Base-by-base conservation (phyloP, 2,329 filamentous ascomycete species). In the Ascochyta koolunga region DNA sequence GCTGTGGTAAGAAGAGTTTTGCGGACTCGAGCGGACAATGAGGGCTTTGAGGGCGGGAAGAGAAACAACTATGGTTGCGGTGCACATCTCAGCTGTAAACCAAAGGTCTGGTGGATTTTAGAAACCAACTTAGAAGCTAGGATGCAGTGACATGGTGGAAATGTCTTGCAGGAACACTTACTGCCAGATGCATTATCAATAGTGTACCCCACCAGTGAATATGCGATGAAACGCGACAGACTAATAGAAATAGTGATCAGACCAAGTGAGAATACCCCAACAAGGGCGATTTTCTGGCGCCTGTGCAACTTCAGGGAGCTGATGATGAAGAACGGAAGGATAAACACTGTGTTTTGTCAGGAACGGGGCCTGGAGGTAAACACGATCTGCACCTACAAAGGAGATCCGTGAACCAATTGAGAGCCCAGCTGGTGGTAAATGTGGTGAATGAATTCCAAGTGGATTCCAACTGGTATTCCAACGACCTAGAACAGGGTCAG, bases 71-170 rank as follows among this genome's bases (percentile, higher is more conserved):
- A 58, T 58, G 29, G 55, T 35, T 38, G 61, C 59, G 36, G 61
- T 66, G 38, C 61, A 60, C 57, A 66, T 61, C 39, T 67, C 63
- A 21, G 63, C 63, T 18, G 63, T 65, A 24, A 60, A 65, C 61
- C 61, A 65, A 7, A 59, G 42, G 36, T 65, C 64, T 67, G 29
- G 8, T 3, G 1, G 5, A 10, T 15, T n/a, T 25, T 11, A 43
- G 50, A 29, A 56, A 37, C 56, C 37, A 11, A 5, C 7, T 21
- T 4, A 5, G 9, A 10, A 9, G 24, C 9, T 15, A 18, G 13
- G 13, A 6, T 19, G 7, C 18, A 27, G 15, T 13, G 13, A 11
- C 6, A 15, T 19, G 0, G 13, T 25, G 9, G 25, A 15, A 27
- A 19, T 13, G 38, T 40, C 7, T 27, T 16, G 2, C 24, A 13